Base-by-base conservation (phyloP, 306 rosid species). In the Prosopis cineraria region DNA sequence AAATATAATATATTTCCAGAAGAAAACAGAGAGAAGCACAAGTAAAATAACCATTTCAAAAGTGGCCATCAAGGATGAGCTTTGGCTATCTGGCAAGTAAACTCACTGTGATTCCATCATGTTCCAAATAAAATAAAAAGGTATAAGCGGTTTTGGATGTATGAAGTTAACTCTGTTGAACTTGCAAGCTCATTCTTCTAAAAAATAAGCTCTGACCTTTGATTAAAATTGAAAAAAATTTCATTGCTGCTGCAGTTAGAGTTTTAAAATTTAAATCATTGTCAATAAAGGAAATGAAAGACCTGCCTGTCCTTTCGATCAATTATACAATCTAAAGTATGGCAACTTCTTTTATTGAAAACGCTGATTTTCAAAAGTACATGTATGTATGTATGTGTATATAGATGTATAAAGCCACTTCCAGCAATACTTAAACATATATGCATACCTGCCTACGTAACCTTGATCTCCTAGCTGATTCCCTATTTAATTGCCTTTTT, bases 381-480 rank as follows among this genome's bases (percentile, higher is more conserved):
- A 44, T 10, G 9, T 19, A 44, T 10, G 9, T 3, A 24, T 41
- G 48, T 10, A 16, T 12, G 36, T 27, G 60, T 53, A 24, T 7
- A 50, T 50, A 50, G 25, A n/a, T n/a, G n/a, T 19, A 50, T 50
- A 50, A 19, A 10, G 37, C 36, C 66, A 68, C 14, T n/a, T 66
- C 59, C 52, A 63, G 64, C 31, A 80, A 73, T 66, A 40, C 30
- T 31, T 65, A 58, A 58, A 31, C 75, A 36, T 20, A 58, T 34
- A 55, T 16, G 44, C 17, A 56, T 83, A 87, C 96, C 93, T 79
- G 87, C 79, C 76, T 84, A 55, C 85, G 81, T 22, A 76, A 24
- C 88, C 88, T 88, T 87, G 90, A 87, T 79, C 90, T 85, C 81
- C 77, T 85, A 41, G 91, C 93, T 2, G 91, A 85, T 81, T 89